Evolutionary conservation across 306 rosid species (phyloP).

Genomic region (Fragaria iinumae): DNA sequence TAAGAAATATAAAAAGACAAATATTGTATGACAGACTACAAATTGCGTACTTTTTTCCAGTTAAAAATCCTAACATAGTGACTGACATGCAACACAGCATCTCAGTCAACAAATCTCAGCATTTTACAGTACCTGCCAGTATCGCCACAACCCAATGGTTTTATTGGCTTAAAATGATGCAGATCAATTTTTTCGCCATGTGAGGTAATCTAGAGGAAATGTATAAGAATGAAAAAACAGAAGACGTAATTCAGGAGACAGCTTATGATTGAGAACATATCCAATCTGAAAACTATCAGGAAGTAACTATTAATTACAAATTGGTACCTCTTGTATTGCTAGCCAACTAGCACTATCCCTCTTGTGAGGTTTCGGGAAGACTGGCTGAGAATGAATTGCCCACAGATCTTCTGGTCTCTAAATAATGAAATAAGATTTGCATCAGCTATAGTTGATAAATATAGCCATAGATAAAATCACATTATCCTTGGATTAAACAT

Average conservation of each 20-base stretch:
- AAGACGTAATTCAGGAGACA: conserved; percentile 8
- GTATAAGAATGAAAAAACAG: conserved; percentile 4
- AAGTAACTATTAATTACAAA: conserved; percentile 16
- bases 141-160: conserved; percentile 91
- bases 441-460: conserved; percentile 14
- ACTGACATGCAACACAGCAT: background rate
- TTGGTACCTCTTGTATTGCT: conserved; percentile 74
- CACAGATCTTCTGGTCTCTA: conserved; percentile 94
- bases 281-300: background rate
- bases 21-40: background rate
- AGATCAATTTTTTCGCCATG: conserved; percentile 68
- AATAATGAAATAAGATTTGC: conserved; percentile 19
- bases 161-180: conserved; percentile 75
- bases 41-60: background rate
- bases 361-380: conserved; percentile 83
- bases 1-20: background rate
- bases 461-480: background rate
- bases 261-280: conserved; percentile 3
- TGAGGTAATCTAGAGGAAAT: conserved; percentile 49
- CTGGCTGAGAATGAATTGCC: conserved; percentile 81
- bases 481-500: background rate
- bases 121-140: conserved; percentile 76
- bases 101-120: background rate
- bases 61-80: background rate
- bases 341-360: conserved; percentile 76